Percentiles rank a stretch among this genome's conserved stretches.
Evolutionary conservation across 768 basidiomycete genomes (phyloP).

Genomic region (Mycena amicta): DNA sequence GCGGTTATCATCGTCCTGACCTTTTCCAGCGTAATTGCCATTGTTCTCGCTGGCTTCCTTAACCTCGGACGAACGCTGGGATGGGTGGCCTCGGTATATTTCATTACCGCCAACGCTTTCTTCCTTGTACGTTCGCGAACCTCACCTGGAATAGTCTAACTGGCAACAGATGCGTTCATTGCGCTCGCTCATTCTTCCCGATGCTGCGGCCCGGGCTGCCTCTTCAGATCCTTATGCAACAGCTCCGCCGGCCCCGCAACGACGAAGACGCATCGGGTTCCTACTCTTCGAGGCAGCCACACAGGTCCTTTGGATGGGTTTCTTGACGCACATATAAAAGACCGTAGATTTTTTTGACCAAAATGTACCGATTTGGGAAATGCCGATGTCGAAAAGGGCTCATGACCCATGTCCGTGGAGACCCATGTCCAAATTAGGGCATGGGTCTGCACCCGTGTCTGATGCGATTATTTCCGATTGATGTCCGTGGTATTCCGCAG

Average conservation of each 20-base stretch:
- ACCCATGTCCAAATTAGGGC: too few species aligned
- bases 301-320: constrained; percentile 86
- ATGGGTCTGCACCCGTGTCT: too few species aligned
- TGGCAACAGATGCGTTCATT: constrained; percentile 81
- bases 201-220: constrained; percentile 51
- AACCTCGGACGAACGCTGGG: constrained; percentile 65
- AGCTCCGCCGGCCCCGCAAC: constrained; percentile 68
- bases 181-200: constrained; percentile 88
- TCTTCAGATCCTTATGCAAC: constrained; percentile 55
- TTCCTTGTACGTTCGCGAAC: constrained; percentile 73
- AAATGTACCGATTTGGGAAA: too few species aligned
- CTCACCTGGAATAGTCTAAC: neutral
- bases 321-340: constrained; percentile 67
- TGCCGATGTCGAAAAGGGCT: too few species aligned
- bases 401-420: too few species aligned
- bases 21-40: constrained; percentile 71
- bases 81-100: constrained; percentile 76
- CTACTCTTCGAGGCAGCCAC: constrained; percentile 82
- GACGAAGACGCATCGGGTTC: constrained; percentile 86
- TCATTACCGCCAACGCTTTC: constrained; percentile 87
- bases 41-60: constrained; percentile 73
- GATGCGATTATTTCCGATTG: too few species aligned
- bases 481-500: too few species aligned
- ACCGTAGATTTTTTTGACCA: neutral
- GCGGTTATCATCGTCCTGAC: neutral